Base-by-base conservation (phyloP, 2,329 filamentous ascomycete species). In the Microascus cirrosus region DNA sequence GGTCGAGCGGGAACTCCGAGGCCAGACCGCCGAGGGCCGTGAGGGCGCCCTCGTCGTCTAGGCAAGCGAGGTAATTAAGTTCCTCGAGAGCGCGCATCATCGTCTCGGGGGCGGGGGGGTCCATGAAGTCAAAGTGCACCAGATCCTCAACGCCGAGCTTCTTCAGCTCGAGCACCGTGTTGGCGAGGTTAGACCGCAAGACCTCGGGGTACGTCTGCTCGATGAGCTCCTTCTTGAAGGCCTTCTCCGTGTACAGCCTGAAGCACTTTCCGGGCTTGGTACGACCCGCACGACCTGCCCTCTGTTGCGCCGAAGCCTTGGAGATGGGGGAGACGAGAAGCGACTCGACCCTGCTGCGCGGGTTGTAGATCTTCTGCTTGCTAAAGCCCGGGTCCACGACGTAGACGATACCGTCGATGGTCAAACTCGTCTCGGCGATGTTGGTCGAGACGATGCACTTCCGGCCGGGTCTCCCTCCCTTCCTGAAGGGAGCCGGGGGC, bases 321-420 rank as follows among this genome's bases (percentile, higher is more conserved):
- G 92, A 97, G 64, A 99, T 97, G 24, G 94, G 92, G 2, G 94
- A 96, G 5, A 99, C 93, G n/a, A 99, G 79, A 8, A 99, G 81
- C 1, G 94, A 97, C 74, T 99, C 94, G 62, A 99, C 92, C 71
- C 94, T 86, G 65, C 96, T 95, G 61, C 94, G 86, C 24, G 94
- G 93, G 72, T 99, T 97, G 78, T 97, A 99, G 62, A 97, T 94
- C 74, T 97, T 99, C 68, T 99, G 94, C 77, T 99, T 99, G 76
- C 91, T 96, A 77, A 99, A 99, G 39, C 94, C 94, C 2, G 94
- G 93, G 67, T 99, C 94, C n/a, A 99, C 93, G 36, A 99, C 94
- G 68, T 96, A 99, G 39, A 99, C 94, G 62, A 99, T 99, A 69
- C 94, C 94, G 68, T 99, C 94, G 61, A 99, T 99, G 53, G 94